Conservation (phyloP, 225 moss, liverwort and hornwort species). For the Antitrichia curtipendula region DNA sequence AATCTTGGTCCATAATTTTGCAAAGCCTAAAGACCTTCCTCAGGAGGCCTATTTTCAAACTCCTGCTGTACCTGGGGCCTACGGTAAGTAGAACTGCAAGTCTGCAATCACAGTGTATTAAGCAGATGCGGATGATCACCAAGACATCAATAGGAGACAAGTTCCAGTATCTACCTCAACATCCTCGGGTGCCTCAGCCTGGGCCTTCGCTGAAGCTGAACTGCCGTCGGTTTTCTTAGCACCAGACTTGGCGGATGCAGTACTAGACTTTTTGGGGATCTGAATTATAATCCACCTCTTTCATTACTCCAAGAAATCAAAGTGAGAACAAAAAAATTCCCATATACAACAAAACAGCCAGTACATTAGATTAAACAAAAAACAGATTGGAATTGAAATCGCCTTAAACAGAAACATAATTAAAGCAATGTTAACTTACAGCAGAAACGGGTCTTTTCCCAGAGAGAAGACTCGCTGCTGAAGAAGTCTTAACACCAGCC, state of each 20-base stretch:
- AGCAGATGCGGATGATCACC: neutral
- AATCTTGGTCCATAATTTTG: neutral
- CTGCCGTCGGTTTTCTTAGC: conserved; percentile 52
- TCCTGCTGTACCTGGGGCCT: neutral
- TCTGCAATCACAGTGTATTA: neutral
- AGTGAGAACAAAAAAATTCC: neutral
- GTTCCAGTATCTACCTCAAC: conserved; percentile 27
- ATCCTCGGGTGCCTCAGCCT: conserved; percentile 46
- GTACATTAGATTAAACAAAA: neutral
- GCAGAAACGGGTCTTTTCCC: conserved; percentile 26
- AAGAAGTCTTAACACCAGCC: conserved; percentile 30
- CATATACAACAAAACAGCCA: neutral
- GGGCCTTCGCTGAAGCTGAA: conserved; percentile 27
- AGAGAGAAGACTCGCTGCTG: conserved; percentile 80
- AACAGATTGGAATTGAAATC: neutral
- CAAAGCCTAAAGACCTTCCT: neutral
- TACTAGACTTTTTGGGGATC: conserved; percentile 23
- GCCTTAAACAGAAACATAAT: neutral
- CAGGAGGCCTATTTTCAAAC: neutral
- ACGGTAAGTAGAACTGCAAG: neutral
- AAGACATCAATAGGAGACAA: neutral
- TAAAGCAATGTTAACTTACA: conserved; percentile 3
- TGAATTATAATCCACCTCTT: neutral
- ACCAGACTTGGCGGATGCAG: conserved; percentile 18
- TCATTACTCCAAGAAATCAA: neutral